A percentile compares a stretch with the other conserved stretches of the same genome.
These are phyloP conservation scores for Phanerodontia chrysosporium DNA, from an alignment of 768 basidiomycete species.

Conservation along the genomic window DNA sequence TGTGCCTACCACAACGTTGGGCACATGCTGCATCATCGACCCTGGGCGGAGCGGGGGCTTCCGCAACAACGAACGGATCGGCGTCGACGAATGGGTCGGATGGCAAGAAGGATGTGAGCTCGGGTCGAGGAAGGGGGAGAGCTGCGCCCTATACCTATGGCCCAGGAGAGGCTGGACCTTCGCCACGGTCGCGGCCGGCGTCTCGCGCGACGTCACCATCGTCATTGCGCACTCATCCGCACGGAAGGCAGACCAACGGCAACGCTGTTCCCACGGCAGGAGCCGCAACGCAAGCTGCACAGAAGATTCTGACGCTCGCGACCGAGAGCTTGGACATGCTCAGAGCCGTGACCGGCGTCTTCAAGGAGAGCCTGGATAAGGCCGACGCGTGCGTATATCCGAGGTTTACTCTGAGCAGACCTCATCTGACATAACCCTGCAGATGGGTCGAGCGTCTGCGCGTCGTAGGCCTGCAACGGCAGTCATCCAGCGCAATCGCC, in stretches of 20 bases:
- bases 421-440: not conserved
- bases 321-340: slow-evolving; percentile 94
- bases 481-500: slow-evolving; percentile 17
- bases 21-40: slow-evolving; percentile 38
- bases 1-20: slow-evolving; percentile 82
- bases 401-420: not conserved
- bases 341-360: slow-evolving; percentile 80
- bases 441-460: slow-evolving; percentile 85
- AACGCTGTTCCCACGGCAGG: slow-evolving; percentile 35
- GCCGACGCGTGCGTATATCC: slow-evolving; percentile 67
- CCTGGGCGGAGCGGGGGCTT: slow-evolving; percentile 3
- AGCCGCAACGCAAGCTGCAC: slow-evolving; percentile 69
- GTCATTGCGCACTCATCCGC: slow-evolving; percentile 15
- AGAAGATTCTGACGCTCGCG: slow-evolving; percentile 77
- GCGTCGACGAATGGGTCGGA: slow-evolving; percentile 11
- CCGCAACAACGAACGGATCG: slow-evolving; percentile 11
- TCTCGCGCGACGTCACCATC: slow-evolving; percentile 29
- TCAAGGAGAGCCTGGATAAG: slow-evolving; percentile 81
- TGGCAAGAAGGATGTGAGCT: slow-evolving; percentile 25
- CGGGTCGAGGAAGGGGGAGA: slow-evolving; percentile 18
- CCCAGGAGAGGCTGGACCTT: slow-evolving; percentile 24
- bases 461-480: slow-evolving; percentile 71
- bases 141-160: slow-evolving; percentile 26
- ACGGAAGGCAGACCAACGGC: not conserved
- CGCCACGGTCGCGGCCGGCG: slow-evolving; percentile 21